A percentile compares a stretch with the other conserved stretches of the same genome.
Conservation (phyloP, 306 rosid genomes). For the Pueraria montana region DNA sequence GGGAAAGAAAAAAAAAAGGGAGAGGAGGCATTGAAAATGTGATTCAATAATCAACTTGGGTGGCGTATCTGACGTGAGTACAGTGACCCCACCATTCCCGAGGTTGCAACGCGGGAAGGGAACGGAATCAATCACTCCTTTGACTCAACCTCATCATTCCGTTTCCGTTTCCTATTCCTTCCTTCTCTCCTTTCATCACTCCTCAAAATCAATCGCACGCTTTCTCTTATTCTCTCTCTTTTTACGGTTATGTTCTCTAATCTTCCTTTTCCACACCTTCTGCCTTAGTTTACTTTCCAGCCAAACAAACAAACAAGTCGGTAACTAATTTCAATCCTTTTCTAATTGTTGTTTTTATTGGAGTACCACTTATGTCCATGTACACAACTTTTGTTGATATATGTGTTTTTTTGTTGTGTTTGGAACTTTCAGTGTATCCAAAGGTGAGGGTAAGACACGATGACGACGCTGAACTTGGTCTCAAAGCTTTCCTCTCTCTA, state of each 20-base stretch:
- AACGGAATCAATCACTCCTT: constrained; percentile 1
- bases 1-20: background rate
- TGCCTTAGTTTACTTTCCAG: background rate
- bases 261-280: background rate
- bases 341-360: background rate
- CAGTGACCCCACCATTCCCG: background rate
- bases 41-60: background rate
- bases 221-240: background rate
- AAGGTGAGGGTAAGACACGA: constrained; percentile 54
- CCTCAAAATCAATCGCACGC: constrained; percentile 4
- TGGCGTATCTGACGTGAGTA: background rate
- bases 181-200: background rate
- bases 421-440: constrained; percentile 51
- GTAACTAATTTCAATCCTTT: background rate
- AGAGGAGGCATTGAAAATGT: background rate
- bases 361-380: background rate
- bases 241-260: background rate
- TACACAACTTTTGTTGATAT: background rate
- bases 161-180: background rate
- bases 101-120: background rate
- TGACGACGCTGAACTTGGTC: constrained; percentile 37
- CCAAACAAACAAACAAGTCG: background rate
- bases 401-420: constrained; percentile 16
- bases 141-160: too few relatives aligned
- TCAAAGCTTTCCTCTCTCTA: constrained; percentile 52